phyloP scores from a whole-genome alignment of 345 rosid species.

The Citrus trifoliata region DNA sequence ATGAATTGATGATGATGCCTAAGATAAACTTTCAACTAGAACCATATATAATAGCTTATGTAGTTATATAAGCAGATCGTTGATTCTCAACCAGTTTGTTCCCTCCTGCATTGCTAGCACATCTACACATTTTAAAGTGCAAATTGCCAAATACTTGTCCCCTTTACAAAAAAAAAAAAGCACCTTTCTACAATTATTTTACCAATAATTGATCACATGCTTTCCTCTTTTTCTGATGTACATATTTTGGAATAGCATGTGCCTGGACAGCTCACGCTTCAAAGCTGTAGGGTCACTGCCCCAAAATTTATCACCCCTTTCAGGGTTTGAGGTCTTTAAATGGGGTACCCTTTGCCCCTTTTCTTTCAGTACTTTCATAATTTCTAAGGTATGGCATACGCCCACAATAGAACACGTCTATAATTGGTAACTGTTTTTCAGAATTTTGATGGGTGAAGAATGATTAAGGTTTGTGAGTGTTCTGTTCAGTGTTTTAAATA shows the following conservation, averaged over 20 bases:
- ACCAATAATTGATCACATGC: constrained; percentile 24
- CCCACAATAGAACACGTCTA: constrained; percentile 1
- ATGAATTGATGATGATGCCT: no score
- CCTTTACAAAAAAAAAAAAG: constrained; percentile 8
- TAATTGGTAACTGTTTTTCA: constrained; percentile 4
- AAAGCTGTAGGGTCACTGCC: constrained; percentile 25
- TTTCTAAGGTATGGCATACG: constrained; percentile 3
- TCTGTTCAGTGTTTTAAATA: background rate
- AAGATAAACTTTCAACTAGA: no score
- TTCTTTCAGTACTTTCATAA: constrained; percentile 13
- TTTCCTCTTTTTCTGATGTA: background rate
- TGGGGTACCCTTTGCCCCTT: background rate
- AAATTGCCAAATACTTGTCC: background rate
- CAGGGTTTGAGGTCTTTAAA: background rate
- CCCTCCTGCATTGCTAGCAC: background rate
- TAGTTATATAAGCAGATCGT: no score
- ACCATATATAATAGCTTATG: no score
- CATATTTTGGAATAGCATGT: constrained; percentile 25
- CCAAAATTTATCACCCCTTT: constrained; percentile 15
- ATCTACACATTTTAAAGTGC: constrained; percentile 2
- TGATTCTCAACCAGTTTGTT: no score
- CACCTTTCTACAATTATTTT: background rate
- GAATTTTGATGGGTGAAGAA: background rate
- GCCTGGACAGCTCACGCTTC: constrained; percentile 28
- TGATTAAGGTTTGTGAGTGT: background rate